These are phyloP conservation scores for Fusarium oxysporum DNA, from an alignment of 2,329 filamentous ascomycete species.

Conservation along the genomic window DNA sequence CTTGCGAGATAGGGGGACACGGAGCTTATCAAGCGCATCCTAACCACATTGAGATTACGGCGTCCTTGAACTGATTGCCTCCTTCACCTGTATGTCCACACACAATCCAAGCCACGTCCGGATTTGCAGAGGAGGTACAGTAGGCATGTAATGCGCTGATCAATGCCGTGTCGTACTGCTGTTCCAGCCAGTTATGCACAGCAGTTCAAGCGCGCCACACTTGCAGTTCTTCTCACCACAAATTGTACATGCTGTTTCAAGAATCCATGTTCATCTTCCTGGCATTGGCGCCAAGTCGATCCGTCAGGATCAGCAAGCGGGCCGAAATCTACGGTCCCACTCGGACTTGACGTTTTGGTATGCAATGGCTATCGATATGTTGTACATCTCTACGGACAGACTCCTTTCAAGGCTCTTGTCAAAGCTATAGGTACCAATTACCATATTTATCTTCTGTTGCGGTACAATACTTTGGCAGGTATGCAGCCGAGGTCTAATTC, in stretches of 20 bases:
- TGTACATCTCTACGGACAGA: background rate
- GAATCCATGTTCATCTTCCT: background rate
- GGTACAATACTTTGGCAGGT: background rate
- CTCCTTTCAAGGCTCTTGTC: too few species aligned
- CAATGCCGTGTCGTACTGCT: background rate
- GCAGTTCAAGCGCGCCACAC: background rate
- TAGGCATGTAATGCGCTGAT: background rate
- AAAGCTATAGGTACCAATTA: background rate
- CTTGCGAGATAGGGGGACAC: background rate
- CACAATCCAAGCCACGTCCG: background rate
- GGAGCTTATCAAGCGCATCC: background rate
- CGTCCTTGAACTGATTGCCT: background rate
- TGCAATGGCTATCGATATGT: too few species aligned
- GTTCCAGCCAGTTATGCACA: background rate
- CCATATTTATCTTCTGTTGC: background rate
- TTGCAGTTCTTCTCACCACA: too few species aligned
- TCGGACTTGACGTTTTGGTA: background rate
- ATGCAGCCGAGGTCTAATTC: background rate
- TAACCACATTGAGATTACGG: background rate
- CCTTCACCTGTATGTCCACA: fast-evolving
- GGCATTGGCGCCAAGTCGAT: background rate
- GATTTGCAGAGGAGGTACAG: background rate
- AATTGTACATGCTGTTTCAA: background rate
- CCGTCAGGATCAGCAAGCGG: background rate
- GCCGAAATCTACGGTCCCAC: background rate